Evolutionary conservation across 2,329 filamentous ascomycete species (phyloP), one percentile per base, ranked within the genome.

Genomic region (Xylaria digitata): DNA sequence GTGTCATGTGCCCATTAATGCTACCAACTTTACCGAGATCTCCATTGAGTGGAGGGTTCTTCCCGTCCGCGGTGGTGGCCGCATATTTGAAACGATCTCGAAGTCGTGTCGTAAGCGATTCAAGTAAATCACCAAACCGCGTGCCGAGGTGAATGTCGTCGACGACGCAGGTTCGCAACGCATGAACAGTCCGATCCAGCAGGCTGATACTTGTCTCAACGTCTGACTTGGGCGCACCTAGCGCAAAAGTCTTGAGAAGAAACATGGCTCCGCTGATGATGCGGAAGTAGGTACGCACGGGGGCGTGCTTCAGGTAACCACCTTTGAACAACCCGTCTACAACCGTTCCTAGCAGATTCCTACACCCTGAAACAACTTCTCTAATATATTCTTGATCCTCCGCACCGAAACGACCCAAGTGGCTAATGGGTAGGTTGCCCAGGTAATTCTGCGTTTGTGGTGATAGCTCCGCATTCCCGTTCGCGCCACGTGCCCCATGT

Each of bases 221-320:
- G 71, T 96, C 92, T 62, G 89, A 89, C 73, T 92, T 91, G 0
- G 91, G 90, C 1, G 92, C 92, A 19, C 92, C 92, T 1, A 96
- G 84, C 0, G 92, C 92, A 78, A 96, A 95, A 0, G 92, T 95
- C 81, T 92, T 96, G 56, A 96, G 85, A 19, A 96, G 79, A 75
- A 96, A 94, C 87, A 95, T 94, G 69, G 92, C 91, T 3, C 92
- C 92, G 65, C 90, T 92, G 70, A 95, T 93, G 76, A 96, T 95
- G 63, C 92, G 89, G 81, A 96, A 94, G 77, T 95, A 95, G 0
- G 92, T 95, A 53, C 92, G 86, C 4, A 96, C 92, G 0, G 92
- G 92, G 0, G 92, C 92, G 75, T 95, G 92, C 75, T 93, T 92
- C 50, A 96, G 87, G 73, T 92, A 94, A 45, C 90, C 90, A 6